A percentile compares a stretch with the other conserved stretches of the same genome.
Conservation (phyloP, 331 rosid genomes). For the Quercus phellos region DNA sequence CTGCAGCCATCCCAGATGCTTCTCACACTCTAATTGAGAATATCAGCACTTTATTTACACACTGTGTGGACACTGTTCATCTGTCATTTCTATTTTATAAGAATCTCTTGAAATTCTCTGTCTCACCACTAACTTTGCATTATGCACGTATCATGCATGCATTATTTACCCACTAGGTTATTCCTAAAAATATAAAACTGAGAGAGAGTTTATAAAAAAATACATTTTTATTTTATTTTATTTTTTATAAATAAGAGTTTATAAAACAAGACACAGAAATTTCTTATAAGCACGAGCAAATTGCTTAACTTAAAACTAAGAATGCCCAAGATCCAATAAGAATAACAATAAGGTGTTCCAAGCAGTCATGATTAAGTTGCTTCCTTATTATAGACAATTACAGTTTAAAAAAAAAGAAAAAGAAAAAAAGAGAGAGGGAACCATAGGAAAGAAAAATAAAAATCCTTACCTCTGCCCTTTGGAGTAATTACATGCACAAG, state of each 20-base stretch:
- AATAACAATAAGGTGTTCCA: not conserved
- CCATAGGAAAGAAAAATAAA: not conserved
- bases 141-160: not conserved
- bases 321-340: not conserved
- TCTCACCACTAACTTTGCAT: not conserved
- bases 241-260: not conserved
- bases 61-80: not conserved
- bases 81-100: not conserved
- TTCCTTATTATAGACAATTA: not conserved
- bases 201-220: not conserved
- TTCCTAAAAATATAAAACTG: too few relatives aligned
- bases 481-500: conserved; percentile 78
- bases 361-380: not conserved
- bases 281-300: not conserved
- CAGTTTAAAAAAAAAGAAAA: not conserved
- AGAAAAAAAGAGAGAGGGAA: not conserved
- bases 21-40: not conserved
- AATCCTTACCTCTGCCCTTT: conserved; percentile 63
- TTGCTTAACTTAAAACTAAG: not conserved
- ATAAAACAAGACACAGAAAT: not conserved
- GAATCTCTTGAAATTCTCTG: not conserved
- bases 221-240: not conserved
- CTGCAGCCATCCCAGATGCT: not conserved
- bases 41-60: not conserved
- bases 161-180: not conserved